These are phyloP conservation scores for Russula brevipes DNA, from an alignment of 768 basidiomycete genomes.

Conservation along the genomic window DNA sequence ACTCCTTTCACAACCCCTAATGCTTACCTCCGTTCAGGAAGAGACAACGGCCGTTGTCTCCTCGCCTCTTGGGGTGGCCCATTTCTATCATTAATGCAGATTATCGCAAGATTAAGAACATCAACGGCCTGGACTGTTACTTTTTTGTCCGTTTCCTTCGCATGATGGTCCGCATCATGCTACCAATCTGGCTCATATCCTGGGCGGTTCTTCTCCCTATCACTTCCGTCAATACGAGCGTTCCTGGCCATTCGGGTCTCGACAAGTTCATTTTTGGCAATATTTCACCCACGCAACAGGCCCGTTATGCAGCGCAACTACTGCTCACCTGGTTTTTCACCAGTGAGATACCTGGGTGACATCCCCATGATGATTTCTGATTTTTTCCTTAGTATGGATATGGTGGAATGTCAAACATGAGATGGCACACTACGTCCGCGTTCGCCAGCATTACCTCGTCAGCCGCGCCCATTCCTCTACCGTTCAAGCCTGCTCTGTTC, in stretches of 20 bases:
- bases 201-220: conserved; percentile 84
- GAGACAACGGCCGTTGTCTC: conserved; percentile 50
- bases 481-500: conserved; percentile 84
- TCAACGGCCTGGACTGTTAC: conserved; percentile 88
- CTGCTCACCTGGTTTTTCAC: conserved; percentile 78
- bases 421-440: conserved; percentile 72
- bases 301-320: conserved; percentile 74
- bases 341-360: conserved; percentile 40
- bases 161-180: conserved; percentile 74
- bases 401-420: conserved; percentile 77
- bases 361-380: not conserved
- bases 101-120: conserved; percentile 52
- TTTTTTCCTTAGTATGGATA: conserved; percentile 60
- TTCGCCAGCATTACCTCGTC: conserved; percentile 80
- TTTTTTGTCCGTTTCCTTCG: conserved; percentile 87
- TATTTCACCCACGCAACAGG: conserved; percentile 45
- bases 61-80: conserved; percentile 59
- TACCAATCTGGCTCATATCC: conserved; percentile 89
- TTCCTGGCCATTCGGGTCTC: conserved; percentile 48
- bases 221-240: conserved; percentile 51
- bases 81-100: conserved; percentile 58
- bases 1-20: not conserved
- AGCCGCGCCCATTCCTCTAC: conserved; percentile 65
- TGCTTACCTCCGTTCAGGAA: conserved; percentile 38
- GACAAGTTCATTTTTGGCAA: conserved; percentile 81